Base-by-base conservation (phyloP, 2,329 filamentous ascomycete species). In the Parafenestella ontariensis region DNA sequence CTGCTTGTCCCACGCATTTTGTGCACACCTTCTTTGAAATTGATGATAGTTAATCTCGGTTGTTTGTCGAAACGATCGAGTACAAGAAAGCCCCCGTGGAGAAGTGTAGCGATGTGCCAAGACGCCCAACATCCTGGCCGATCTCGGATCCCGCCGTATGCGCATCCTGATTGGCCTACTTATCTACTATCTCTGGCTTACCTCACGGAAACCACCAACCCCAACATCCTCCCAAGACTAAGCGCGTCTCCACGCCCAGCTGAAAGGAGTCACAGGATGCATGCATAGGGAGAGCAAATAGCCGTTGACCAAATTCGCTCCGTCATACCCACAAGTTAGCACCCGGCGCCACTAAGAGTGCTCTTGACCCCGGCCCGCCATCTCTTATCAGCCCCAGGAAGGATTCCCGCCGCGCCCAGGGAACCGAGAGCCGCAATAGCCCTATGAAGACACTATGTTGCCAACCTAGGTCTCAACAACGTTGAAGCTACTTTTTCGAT, bases 171-270 rank as follows among this genome's bases (percentile, higher is more conserved):
- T 66, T 65, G 63, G 64, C 5, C 21, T 17, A 43, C 62, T 66
- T 68, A 68, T 67, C 65, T 59, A 49, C 45, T 44, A 51, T 56
- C 51, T 55, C n/a, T 13, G 24, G 52, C 52, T 68, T 68, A 68
- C 64, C 65, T 67, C 62, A 68, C 61, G 54, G 45, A 58, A 64
- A 58, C 56, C 53, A 43, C 56, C 37, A 56, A 65, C 56, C 54
- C 52, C 58, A 59, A 55, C 49, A 46, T 42, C 55, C 41, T 39
- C 37, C 10, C 17, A 36, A 43, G 9, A 23, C 18, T 13, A 18
- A 23, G 20, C 28, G 39, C 23, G 24, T 46, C 54, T 67, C 59
- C 62, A 66, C 59, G 58, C 63, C 56, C 52, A 62, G 42, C 37
- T 43, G 46, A 48, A 41, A 20, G 9, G 13, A 7, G 29, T 29